phyloP scores from a whole-genome alignment of 768 basidiomycete genomes.

The Auricularia sp. region DNA sequence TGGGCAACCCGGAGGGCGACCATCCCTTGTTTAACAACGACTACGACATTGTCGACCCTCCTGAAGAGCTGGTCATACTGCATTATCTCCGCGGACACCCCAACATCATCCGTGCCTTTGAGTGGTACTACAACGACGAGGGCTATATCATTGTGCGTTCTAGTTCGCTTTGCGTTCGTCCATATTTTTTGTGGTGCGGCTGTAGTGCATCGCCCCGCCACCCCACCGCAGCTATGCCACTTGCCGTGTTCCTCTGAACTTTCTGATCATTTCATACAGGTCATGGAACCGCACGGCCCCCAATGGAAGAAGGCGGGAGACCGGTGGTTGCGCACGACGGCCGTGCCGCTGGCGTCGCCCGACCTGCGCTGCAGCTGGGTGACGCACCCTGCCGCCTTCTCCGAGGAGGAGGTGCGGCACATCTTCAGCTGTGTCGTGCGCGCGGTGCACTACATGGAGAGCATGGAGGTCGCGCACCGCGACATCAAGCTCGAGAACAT shows the following conservation, averaged over 20 bases:
- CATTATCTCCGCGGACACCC: constrained; percentile 65
- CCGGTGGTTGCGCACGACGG: constrained; percentile 10
- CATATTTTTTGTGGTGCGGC: too few relatives aligned
- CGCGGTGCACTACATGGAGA: constrained; percentile 70
- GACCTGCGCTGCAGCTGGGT: constrained; percentile 85
- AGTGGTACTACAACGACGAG: constrained; percentile 70
- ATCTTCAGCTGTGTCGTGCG: constrained; percentile 86
- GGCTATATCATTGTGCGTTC: constrained; percentile 79
- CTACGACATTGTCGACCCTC: constrained; percentile 50
- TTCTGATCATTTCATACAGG: not conserved
- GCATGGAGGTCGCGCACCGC: constrained; percentile 80
- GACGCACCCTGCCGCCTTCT: constrained; percentile 72
- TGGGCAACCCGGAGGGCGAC: constrained; percentile 33
- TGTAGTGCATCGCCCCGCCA: too few relatives aligned
- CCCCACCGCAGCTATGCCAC: not conserved
- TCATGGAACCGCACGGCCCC: constrained; percentile 14
- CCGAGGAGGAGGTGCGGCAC: constrained; percentile 67
- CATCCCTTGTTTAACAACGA: constrained; percentile 49
- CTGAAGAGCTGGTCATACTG: constrained; percentile 66
- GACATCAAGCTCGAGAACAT: constrained; percentile 98
- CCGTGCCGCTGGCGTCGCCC: constrained; percentile 32
- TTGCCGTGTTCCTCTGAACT: not conserved
- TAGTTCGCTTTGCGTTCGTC: constrained; percentile 16
- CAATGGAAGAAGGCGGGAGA: constrained; percentile 10
- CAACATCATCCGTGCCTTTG: constrained; percentile 77